Evolutionary conservation across 2,329 filamentous ascomycete species (phyloP), one percentile per base, ranked within the genome.

Genomic region (Fusarium gaditjirri): DNA sequence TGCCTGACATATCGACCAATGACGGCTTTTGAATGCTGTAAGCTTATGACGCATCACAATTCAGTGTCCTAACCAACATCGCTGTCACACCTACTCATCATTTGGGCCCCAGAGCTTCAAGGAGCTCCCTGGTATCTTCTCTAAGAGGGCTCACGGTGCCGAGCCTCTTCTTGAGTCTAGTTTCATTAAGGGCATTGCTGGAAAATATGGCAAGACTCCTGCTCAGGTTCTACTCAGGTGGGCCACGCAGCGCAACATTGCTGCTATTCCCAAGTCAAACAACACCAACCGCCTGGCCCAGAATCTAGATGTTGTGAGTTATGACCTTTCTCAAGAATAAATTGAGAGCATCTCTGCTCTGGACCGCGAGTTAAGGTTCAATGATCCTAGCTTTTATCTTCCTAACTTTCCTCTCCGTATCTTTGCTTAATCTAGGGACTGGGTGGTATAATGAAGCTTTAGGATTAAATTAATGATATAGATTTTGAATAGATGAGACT

Each of bases 211-310:
- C 71, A 89, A 87, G 81, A 89, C 89, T 1, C 86, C 90, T 6
- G 89, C 90, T 6, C 91, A 93, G 84, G 84, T 92, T 3, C 83
- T 92, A 61, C 83, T 93, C 52, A 84, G 90, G 33, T 93, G 91
- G 91, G 86, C 89, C 5, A 92, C 91, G 2, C 90, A 92, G 83
- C 83, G 89, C 31, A 83, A 83, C n/a, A 81, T 91, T 63, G 88
- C 88, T 31, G 89, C 91, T 61, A 91, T 91, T 60, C 89, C 90
- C 67, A 92, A 92, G 84, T 87, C 85, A 68, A 89, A 88, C 79
- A 86, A 86, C 77, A 81, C 83, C 52, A 75, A 78, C 36, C 77
- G 86, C 31, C 80, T 90, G 67, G 79, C 80, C 61, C 83, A 88
- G 83, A 90, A 90, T 81, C 78, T 91, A 74, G 86, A 90, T 67